Evolutionary conservation across 306 rosid genomes (phyloP), one percentile per base, ranked within the genome.

Genomic region (Quercus rubra): DNA sequence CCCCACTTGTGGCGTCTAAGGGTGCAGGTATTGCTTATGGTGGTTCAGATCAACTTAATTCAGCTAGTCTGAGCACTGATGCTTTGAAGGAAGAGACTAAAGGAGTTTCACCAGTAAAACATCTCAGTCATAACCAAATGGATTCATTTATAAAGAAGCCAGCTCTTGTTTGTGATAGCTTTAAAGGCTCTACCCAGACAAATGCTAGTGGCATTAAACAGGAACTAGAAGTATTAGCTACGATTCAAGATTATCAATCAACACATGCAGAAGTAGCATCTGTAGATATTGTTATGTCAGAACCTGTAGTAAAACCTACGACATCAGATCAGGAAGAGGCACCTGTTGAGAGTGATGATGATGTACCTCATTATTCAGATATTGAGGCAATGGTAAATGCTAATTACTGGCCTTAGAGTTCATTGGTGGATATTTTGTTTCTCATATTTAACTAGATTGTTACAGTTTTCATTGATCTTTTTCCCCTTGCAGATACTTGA

Each of bases 331-430:
- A 85, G 56, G 94, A 89, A 35, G 91, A 81, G 59, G 54, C 79
- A 76, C 75, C 74, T 74, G 56, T 88, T 19, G 91, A 90, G 75
- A 93, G 96, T 31, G 98, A 90, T 70, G 93, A 90, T 30, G 98
- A 93, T 74, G 80, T 93, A 62, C 98, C 99, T 70, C 83, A 85
- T 81, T 96, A 84, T 88, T 96, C 99, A 18, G 99, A 96, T 63
- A 67, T 96, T 73, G 99, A 96, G 86, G 98, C 98, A 66, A 88
- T 96, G 99, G 99, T 96, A 87, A 83, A 79, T 56, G 74, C 18
- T 76, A 21, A 55, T 14, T 69, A 51, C 77, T 61, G 21, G 71
- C 67, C 66, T 75, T 78, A 59, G 61, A 46, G 69, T 74, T 62
- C 57, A 78, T 75, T 38, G 52, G 49, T 51, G 52, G 31, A 17